Evolutionary conservation across 2,329 filamentous ascomycete genomes (phyloP), one percentile per base, ranked within the genome.

Genomic region (Bisporella sp.): DNA sequence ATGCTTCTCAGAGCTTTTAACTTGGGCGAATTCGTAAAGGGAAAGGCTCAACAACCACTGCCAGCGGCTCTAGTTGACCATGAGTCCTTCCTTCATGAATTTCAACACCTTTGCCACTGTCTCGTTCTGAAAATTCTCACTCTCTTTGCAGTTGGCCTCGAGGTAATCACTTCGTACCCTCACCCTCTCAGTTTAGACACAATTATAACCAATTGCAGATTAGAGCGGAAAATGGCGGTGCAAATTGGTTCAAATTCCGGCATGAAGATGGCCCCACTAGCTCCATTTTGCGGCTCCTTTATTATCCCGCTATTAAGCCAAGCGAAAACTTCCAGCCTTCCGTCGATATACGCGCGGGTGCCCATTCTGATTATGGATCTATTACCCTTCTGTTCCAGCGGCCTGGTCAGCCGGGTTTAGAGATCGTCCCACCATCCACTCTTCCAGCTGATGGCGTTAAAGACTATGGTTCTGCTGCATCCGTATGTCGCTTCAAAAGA

Each of bases 371-470:
- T 71, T 64, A 96, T 69, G 82, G 82, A 50, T 80, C 76, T 52
- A 69, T 85, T 51, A 85, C 81, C 1, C 72, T 85, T n/a, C 78
- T 97, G 8, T 97, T 99, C 73, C 89, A 93, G 58, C 79, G 91
- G 2, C 80, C 81, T 1, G 87, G 87, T 1, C 90, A 96, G 62
- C 84, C 90, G 0, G 93, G 93, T 0, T 75, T 99, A 1, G 90
- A 97, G 67, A 85, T 97, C 54, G 76, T 84, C 5, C 84, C 81
- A 1, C 75, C 74, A 0, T 71, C 75, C 12, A 66, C 65, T 21
- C 21, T 21, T 21, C 21, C 21, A 2, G 21, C 21, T 21, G 21
- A 21, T 21, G 21, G 21, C 21, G 21, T 21, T 21, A 21, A 21
- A 21, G 21, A 21, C 3, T 21, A 21, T 21, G 21, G 21, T 21